phyloP scores from a whole-genome alignment of 331 rosid genomes.

The Pyrus hybrid region DNA sequence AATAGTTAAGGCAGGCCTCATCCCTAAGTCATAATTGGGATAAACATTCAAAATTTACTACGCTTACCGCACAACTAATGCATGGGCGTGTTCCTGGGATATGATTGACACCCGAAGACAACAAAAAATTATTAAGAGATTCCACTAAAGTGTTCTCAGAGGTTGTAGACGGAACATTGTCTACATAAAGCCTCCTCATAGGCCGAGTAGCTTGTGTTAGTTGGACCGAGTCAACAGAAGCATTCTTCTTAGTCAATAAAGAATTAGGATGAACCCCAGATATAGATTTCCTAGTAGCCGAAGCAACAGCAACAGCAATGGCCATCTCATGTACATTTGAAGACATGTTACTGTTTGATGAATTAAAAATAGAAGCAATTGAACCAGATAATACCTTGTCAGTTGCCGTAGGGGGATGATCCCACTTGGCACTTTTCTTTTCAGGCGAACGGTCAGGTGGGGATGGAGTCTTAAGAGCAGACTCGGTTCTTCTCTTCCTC shows the following conservation, averaged over 20 bases:
- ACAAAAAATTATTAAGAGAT: conserved; percentile 59
- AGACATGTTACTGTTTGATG: conserved; percentile 30
- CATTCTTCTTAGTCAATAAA: conserved; percentile 40
- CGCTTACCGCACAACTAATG: conserved; percentile 80
- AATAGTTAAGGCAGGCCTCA: conserved; percentile 21
- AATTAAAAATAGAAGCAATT: conserved; percentile 37
- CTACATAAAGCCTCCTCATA: conserved; percentile 88
- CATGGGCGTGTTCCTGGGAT: conserved; percentile 72
- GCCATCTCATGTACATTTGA: conserved; percentile 39
- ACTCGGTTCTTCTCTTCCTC: conserved; percentile 81
- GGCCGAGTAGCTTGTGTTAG: conserved; percentile 93
- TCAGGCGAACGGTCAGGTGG: conserved; percentile 56
- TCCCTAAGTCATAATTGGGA: conserved; percentile 14
- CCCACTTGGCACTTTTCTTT: conserved; percentile 82
- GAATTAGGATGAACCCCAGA: conserved; percentile 25
- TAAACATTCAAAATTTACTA: neutral
- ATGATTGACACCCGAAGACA: conserved; percentile 48
- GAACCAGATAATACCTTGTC: conserved; percentile 37
- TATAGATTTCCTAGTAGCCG: conserved; percentile 30
- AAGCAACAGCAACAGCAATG: conserved; percentile 34
- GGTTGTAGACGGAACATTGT: conserved; percentile 68
- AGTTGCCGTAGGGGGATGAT: conserved; percentile 48
- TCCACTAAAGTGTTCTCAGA: conserved; percentile 74
- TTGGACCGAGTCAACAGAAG: conserved; percentile 61
- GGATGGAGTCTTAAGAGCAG: conserved; percentile 76